Conservation (phyloP, 176 grass and related monocot species). For the Oryza glumipatula region DNA sequence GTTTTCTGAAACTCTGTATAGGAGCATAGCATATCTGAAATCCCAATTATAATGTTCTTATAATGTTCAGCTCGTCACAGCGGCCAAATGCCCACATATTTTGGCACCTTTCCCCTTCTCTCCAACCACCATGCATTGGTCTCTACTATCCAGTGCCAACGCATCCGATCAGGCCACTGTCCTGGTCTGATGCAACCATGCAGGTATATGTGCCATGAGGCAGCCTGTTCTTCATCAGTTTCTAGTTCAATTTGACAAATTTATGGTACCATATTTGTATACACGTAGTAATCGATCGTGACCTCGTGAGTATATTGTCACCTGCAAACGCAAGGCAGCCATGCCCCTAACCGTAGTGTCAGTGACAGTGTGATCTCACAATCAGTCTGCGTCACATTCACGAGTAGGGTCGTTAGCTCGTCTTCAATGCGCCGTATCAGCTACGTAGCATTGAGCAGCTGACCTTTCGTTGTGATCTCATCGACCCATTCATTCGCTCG, state of each 20-base stretch:
- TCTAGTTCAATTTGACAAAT: neutral
- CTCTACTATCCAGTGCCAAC: neutral
- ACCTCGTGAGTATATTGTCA: neutral
- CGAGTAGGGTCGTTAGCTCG: neutral
- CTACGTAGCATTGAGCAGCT: neutral
- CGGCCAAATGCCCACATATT: neutral
- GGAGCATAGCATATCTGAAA: too few relatives aligned
- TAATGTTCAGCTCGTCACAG: neutral
- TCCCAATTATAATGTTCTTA: too few relatives aligned
- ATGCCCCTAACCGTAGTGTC: neutral
- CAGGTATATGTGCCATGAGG: neutral
- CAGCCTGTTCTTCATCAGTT: neutral
- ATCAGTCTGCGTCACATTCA: neutral
- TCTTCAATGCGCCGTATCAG: conserved; percentile 16
- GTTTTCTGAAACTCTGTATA: neutral
- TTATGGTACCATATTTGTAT: neutral
- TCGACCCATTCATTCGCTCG: neutral
- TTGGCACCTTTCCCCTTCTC: neutral
- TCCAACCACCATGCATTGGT: neutral
- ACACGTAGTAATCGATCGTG: neutral
- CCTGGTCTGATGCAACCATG: neutral
- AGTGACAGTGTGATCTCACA: neutral
- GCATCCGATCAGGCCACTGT: neutral
- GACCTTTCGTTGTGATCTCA: neutral
- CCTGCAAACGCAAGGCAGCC: neutral